Base-by-base conservation (phyloP, 306 rosid genomes). In the Amphicarpaea edgeworthii region DNA sequence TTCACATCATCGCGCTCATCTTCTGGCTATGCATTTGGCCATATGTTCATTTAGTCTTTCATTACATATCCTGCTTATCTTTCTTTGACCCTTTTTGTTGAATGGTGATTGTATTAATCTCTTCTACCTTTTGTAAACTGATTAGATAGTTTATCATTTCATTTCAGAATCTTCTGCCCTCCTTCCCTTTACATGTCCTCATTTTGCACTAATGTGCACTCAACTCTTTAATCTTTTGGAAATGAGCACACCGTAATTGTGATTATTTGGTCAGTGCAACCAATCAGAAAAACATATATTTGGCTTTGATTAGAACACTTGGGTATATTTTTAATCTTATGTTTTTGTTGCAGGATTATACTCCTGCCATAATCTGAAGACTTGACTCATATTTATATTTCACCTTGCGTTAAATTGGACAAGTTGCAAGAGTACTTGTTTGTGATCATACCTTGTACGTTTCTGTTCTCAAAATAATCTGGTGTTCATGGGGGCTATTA, bases 391-490 rank as follows among this genome's bases (percentile, higher is more conserved):
- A 40, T 82, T 61, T 45, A 66, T 80, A 43, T 80, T 61, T 73
- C 82, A 12, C 34, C 66, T 17, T 62, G 41, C 28, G 10, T 70
- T 70, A 77, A 68, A 50, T 75, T 82, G 84, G 75, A 82, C 51
- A 78, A 30, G 75, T 50, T 71, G 77, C 84, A 20, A 42, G 79
- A 11, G 32, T 70, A 51, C 69, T 59, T 85, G 64, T 53, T 72
- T 37, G 32, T 38, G 54, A 53, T 72, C 76, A 79, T 59, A 70
- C 46, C 65, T 66, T 75, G 88, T 82, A 82, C 15, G 82, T 82
- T 49, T 79, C 60, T 55, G 10, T 77, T 76, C 62, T 40, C 79
- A 42, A 67, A 32, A n/a, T 74, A 41, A 50, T 77, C 23, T 78
- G 50, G 43, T 65, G 59, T 78, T 77, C 65, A 49, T 20, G 30